These are phyloP conservation scores for Lentinula sp. DNA, from an alignment of 768 basidiomycete species.

Conservation along the genomic window DNA sequence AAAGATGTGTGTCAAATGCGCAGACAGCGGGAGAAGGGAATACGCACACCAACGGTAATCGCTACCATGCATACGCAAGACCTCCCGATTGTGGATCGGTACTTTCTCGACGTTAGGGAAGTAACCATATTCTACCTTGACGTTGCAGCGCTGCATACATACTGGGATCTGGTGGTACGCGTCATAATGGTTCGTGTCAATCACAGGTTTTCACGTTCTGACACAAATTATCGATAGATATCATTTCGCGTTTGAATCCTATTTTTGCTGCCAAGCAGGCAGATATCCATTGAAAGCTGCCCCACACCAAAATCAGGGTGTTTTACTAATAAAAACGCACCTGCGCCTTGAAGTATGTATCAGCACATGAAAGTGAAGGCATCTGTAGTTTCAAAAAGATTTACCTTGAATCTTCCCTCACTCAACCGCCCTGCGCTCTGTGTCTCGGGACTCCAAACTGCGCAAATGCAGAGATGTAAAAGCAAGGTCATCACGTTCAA, in stretches of 20 bases:
- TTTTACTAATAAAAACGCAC: neutral
- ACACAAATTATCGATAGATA: neutral
- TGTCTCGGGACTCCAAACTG: no score
- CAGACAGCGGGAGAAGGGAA: neutral
- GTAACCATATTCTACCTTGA: neutral
- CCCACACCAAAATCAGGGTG: neutral
- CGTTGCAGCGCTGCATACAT: neutral
- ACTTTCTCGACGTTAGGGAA: neutral
- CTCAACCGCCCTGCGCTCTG: no score
- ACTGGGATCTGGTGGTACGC: neutral
- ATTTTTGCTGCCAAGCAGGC: no score
- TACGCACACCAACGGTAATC: neutral
- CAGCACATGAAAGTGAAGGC: neutral
- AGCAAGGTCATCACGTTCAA: no score
- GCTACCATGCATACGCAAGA: neutral
- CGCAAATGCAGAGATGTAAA: no score
- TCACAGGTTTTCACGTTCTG: neutral
- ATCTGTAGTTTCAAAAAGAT: neutral
- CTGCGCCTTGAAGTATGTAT: neutral
- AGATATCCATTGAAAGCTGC: neutral
- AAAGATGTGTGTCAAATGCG: neutral
- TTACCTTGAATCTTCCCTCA: neutral
- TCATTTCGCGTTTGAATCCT: no score
- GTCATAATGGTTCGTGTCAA: neutral
- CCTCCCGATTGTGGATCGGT: neutral